Base-by-base conservation (phyloP, 2,329 filamentous ascomycete genomes). In the Trichoderma atrobrunneum region DNA sequence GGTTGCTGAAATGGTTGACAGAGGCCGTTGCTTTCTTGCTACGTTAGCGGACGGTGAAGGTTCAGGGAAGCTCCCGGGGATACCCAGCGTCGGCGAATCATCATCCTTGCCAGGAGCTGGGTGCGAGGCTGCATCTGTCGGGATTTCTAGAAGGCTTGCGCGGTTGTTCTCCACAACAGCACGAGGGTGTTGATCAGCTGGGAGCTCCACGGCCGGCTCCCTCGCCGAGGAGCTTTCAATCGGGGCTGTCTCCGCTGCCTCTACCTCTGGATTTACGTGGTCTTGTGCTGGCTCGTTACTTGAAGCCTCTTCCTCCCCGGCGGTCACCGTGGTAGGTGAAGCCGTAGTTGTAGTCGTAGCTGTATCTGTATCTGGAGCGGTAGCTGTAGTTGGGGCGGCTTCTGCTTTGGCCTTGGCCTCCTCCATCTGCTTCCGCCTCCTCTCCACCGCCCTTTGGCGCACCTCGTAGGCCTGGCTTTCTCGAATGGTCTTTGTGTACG, bases 401-500 rank as follows among this genome's bases (percentile, higher is more conserved):
- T 77, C 78, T 14, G 80, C 79, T 77, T 87, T 82, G 72, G 84
- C 79, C 74, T 81, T 80, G 71, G 84, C 81, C 72, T 82, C 82
- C 76, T 87, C 84, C 77, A 86, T 80, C 74, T 87, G 86, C 78
- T 84, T 86, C 74, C 85, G 67, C 43, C 72, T 83, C 75, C 85
- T 87, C 71, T 76, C 76, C 73, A 89, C 87, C 26, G 87, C 87
- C 66, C 83, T 83, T 78, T 86, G 82, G 78, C 86, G 85, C 66
- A 85, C 86, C 72, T 87, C 86, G n/a, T 84, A 81, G 72, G 87
- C 90, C 78, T 93, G 90, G 76, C 85, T 92, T 78, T 93, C 92
- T 74, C 91, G 88, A 62, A 96, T 90, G n/a, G 92, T 93, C 79
- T 92, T 93, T 76, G 90, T 95, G 80, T 97, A 95, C 16, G 93